A percentile compares a stretch with the other conserved stretches of the same genome.
Conservation (phyloP, 2,329 filamentous ascomycete species). For the Claviceps pusilla region DNA sequence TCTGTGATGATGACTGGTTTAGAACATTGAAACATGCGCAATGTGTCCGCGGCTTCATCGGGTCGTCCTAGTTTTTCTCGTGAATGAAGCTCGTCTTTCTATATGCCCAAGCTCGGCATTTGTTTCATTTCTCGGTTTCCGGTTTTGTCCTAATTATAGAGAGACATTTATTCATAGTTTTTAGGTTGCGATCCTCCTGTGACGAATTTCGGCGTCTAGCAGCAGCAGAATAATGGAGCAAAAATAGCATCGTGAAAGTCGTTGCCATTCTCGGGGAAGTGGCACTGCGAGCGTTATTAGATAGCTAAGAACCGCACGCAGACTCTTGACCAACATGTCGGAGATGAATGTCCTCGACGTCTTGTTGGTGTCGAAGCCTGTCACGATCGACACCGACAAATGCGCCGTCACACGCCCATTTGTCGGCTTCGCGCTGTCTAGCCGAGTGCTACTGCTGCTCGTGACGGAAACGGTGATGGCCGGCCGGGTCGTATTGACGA, state of each 20-base stretch:
- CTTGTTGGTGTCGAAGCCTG: constrained; percentile 9
- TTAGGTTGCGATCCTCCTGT: too few relatives aligned
- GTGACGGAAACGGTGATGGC: constrained; percentile 5
- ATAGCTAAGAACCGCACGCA: constrained; percentile 8
- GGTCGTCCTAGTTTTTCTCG: neutral
- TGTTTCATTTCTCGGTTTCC: neutral
- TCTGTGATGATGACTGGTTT: neutral
- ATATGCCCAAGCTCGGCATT: neutral
- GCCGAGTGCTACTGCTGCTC: constrained; percentile 7
- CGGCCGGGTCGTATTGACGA: neutral
- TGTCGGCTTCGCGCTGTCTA: constrained; percentile 8
- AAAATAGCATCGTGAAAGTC: neutral
- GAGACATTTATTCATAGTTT: neutral
- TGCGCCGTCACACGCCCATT: constrained; percentile 6
- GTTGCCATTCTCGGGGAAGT: constrained; percentile 6
- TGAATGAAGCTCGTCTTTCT: neutral
- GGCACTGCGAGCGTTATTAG: constrained; percentile 10
- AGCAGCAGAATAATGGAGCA: neutral
- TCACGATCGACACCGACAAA: constrained; percentile 7
- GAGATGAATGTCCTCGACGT: constrained; percentile 10
- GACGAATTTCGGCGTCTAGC: neutral
- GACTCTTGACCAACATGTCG: constrained; percentile 11
- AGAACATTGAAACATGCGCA: neutral
- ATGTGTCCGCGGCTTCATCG: neutral
- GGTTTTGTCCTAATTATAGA: neutral